Evolutionary conservation across 2,329 filamentous ascomycete species (phyloP).

Genomic region (Aspergillus udagawae): DNA sequence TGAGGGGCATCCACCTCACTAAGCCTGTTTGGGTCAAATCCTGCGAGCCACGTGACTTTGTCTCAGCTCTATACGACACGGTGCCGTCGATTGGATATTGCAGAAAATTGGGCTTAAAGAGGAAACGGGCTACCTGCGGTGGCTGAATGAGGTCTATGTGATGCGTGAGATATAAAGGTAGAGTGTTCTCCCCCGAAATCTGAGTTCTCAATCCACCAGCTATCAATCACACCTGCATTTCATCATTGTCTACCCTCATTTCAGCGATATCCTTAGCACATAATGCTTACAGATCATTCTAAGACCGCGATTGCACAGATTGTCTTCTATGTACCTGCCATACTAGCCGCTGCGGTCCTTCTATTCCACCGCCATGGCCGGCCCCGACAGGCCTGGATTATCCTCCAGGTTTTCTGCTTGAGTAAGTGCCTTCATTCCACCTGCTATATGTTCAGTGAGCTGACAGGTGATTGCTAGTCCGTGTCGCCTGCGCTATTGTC

Average conservation of each 20-base stretch:
- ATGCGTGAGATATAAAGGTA: background rate
- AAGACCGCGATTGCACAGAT: constrained; percentile 19
- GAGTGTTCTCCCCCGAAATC: background rate
- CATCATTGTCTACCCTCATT: background rate
- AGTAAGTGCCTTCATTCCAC: constrained; percentile 5
- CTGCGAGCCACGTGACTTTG: background rate
- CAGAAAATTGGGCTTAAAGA: background rate
- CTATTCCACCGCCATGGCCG: constrained; percentile 14
- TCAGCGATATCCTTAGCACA: background rate
- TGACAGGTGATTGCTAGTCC: constrained; percentile 10
- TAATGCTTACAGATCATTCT: constrained; percentile 16
- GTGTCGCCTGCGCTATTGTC: constrained; percentile 14
- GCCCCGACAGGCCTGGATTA: constrained; percentile 18
- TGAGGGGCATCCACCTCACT: background rate
- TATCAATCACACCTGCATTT: background rate
- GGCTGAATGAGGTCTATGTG: background rate
- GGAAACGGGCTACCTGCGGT: background rate
- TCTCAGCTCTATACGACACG: background rate
- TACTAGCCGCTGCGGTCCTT: constrained; percentile 8
- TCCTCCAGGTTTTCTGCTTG: constrained; percentile 18
- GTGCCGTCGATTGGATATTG: background rate
- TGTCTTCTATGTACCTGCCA: constrained; percentile 18
- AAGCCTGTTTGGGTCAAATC: background rate
- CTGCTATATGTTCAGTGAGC: background rate
- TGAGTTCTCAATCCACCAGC: background rate